phyloP scores from a whole-genome alignment of 148 eudicot species.

The Beta vulgaris region DNA sequence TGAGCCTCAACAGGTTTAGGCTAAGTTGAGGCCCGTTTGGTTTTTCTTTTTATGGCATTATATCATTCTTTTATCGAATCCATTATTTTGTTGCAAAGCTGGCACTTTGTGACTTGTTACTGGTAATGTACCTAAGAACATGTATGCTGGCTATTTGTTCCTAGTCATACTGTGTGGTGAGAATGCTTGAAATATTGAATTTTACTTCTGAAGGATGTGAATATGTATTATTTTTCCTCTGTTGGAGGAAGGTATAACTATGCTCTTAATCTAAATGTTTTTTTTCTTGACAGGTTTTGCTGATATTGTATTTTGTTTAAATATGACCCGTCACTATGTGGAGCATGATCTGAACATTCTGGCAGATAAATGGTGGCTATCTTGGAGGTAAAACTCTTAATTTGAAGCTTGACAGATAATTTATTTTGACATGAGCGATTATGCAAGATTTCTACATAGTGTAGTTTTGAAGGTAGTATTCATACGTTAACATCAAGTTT shows the following conservation, averaged over 20 bases:
- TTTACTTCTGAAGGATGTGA: background rate
- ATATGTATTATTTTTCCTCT: slow-evolving; percentile 8
- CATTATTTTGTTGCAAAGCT: background rate
- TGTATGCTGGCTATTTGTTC: background rate
- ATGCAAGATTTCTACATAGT: slow-evolving; percentile 6
- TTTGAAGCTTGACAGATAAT: slow-evolving; percentile 32
- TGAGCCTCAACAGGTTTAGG: too few species aligned
- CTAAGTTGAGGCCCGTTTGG: too few species aligned
- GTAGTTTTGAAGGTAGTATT: slow-evolving; percentile 11
- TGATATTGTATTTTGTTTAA: slow-evolving; percentile 7
- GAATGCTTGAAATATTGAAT: background rate
- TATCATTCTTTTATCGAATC: too few species aligned
- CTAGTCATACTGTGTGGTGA: background rate
- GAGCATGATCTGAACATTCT: slow-evolving; percentile 13
- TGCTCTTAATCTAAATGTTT: background rate
- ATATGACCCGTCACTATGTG: slow-evolving; percentile 6
- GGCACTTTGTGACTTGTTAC: background rate
- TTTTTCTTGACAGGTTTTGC: slow-evolving; percentile 26
- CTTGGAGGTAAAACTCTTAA: slow-evolving; percentile 32
- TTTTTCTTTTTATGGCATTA: too few species aligned
- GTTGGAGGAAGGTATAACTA: background rate
- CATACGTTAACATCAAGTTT: slow-evolving; percentile 11
- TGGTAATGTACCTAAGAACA: background rate
- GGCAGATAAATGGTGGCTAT: slow-evolving; percentile 20
- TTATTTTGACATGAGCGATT: slow-evolving; percentile 19